Base-by-base conservation (phyloP, 208 protist species). In the Phytomonas sp. region DNA sequence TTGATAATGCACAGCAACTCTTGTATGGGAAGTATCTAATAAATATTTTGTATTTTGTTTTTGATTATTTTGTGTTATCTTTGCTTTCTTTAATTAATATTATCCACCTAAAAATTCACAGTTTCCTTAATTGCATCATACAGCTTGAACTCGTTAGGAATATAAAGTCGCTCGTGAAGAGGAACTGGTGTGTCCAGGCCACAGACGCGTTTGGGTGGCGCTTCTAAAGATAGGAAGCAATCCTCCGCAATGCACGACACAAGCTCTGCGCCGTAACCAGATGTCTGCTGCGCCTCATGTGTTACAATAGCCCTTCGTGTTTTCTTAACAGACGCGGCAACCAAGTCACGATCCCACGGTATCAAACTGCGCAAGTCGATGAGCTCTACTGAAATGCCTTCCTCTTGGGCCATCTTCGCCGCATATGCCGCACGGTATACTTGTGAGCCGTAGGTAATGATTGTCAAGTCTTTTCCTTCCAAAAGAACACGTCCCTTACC, bases 131-230 rank as follows among this genome's bases (percentile, higher is more conserved):
- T 86, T 14, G 86, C 86, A 29, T 92, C 86, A 52, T 87, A 74
- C 33, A 93, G 72, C 76, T 98, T 98, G 40, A 89, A 60, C 72
- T 94, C 94, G 71, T 98, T 97, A 7, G 98, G 98, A 23, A 99
- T 68, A 74, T 98, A 98, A 42, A 98, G 82, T 59, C 87, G 78
- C 81, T 99, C 97, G 74, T 98, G 97, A 60, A 98, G 79, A 59
- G 98, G 98, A 78, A 98, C 97, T 14, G 97, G 97, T 8, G 96
- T 98, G 82, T 99, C 97, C 32, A 95, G 93, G 42, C 97, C 97
- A 80, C 95, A 98, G n/a, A 99, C 93, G 37, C 98, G 88, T 71
- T 78, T 86, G n/a, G 98, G 93, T 42, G 97, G 97, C 8, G 98
- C 93, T 81, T 99, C 95, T 12, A 99, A 84, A 29, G 87, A 91